Evolutionary conservation across 1,284 basidiomycete genomes (phyloP).

Genomic region (Fomitopsis schrenkii): DNA sequence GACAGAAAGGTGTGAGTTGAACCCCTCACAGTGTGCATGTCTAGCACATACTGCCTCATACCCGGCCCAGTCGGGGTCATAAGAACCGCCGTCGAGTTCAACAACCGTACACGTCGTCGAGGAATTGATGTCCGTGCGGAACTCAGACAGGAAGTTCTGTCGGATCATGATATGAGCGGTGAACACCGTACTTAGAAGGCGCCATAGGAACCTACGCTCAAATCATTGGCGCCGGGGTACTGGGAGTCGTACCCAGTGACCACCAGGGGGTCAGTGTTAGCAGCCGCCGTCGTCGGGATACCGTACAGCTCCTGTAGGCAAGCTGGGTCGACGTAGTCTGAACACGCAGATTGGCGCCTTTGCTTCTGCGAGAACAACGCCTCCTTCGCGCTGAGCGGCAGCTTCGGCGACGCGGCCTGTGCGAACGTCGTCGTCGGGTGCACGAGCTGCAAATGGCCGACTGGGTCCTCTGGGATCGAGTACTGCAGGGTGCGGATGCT

Average conservation of each 20-base stretch:
- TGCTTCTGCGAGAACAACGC: slow-evolving; percentile 41
- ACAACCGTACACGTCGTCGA: slow-evolving; percentile 46
- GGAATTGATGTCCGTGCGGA: slow-evolving; percentile 45
- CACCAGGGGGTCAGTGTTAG: slow-evolving; percentile 45
- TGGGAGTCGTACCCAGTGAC: slow-evolving; percentile 54
- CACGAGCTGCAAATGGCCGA: slow-evolving; percentile 35
- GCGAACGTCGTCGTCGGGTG: slow-evolving; percentile 35
- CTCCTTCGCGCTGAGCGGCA: slow-evolving; percentile 7
- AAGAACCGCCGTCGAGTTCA: slow-evolving; percentile 50
- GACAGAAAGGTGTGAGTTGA: background rate
- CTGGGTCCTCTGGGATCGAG: slow-evolving; percentile 35
- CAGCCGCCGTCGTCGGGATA: slow-evolving; percentile 38
- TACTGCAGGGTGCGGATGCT: slow-evolving; percentile 36
- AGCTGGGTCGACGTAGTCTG: slow-evolving; percentile 42
- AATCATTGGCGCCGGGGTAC: slow-evolving; percentile 48
- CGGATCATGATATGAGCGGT: background rate
- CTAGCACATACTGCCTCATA: slow-evolving; percentile 16
- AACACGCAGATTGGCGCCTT: slow-evolving; percentile 2
- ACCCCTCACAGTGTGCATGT: background rate
- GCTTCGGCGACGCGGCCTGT: background rate
- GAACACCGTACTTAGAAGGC: slow-evolving; percentile 17
- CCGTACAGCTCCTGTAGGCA: slow-evolving; percentile 55
- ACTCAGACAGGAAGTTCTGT: slow-evolving; percentile 47
- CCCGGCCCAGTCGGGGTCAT: slow-evolving; percentile 33
- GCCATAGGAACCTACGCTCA: slow-evolving; percentile 28